Evolutionary conservation across 441 rosid species (phyloP).

Genomic region (Brassica hybrid): DNA sequence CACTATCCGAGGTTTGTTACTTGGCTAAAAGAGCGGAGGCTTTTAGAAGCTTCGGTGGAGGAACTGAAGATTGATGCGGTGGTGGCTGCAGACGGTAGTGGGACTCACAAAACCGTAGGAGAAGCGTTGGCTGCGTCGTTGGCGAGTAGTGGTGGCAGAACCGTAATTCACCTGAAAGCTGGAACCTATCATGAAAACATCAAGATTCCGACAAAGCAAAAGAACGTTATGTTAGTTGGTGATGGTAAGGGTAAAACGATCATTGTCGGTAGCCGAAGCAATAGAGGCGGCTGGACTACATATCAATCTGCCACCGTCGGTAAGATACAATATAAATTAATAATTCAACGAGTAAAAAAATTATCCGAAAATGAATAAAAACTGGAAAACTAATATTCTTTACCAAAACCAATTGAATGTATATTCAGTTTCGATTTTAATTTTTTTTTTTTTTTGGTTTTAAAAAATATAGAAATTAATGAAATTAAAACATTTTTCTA

Average conservation of each 20-base stretch:
- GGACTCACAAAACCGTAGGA: conserved; percentile 46
- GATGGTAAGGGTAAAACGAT: conserved; percentile 55
- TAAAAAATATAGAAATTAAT: too few species aligned
- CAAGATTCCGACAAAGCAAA: conserved; percentile 49
- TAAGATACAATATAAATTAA: conserved; percentile 16
- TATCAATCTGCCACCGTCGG: conserved; percentile 52
- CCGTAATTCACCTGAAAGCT: conserved; percentile 48
- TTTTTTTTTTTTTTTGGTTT: too few species aligned
- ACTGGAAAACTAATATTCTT: too few species aligned
- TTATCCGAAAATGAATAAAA: too few species aligned
- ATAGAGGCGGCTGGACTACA: conserved; percentile 48
- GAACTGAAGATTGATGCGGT: conserved; percentile 45
- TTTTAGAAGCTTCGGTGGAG: conserved; percentile 53
- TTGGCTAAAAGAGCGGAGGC: conserved; percentile 35
- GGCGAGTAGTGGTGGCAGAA: conserved; percentile 39
- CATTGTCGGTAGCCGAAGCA: conserved; percentile 41
- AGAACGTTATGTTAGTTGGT: conserved; percentile 55
- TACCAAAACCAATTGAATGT: too few species aligned
- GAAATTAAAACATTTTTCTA: too few species aligned
- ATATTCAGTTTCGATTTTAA: too few species aligned
- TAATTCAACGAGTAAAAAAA: too few species aligned
- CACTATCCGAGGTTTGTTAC: conserved; percentile 48
- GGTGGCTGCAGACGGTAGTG: conserved; percentile 53
- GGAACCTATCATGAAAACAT: conserved; percentile 50
- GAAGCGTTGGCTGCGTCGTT: conserved; percentile 43